Conservation (phyloP, 805 yeast species). For the Hermanozyma aechmeae region DNA sequence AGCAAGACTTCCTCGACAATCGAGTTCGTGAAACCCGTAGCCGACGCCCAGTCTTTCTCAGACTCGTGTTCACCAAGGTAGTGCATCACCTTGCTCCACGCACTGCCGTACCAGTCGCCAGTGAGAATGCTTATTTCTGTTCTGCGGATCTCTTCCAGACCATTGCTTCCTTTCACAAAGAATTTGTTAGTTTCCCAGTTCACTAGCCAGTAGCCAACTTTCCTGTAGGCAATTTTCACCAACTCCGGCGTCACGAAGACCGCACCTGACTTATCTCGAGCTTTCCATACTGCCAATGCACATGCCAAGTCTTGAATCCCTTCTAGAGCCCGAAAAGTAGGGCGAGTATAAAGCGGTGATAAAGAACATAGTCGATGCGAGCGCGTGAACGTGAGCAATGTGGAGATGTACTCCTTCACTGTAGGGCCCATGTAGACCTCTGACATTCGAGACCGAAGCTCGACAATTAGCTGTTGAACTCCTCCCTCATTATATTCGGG, state of each 20-base stretch:
- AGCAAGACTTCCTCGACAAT: conserved; percentile 28
- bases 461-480: neutral
- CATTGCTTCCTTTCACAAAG: conserved; percentile 5
- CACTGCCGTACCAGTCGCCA: conserved; percentile 38
- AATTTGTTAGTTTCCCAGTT: conserved; percentile 27
- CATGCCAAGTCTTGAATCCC: conserved; percentile 18
- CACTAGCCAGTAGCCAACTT: conserved; percentile 34
- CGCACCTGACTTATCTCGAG: neutral
- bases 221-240: conserved; percentile 28
- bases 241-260: conserved; percentile 28
- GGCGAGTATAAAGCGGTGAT: conserved; percentile 25
- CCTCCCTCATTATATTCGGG: neutral
- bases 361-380: conserved; percentile 30
- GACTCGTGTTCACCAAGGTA: conserved; percentile 16
- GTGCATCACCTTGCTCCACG: conserved; percentile 21
- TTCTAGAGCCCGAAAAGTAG: conserved; percentile 23
- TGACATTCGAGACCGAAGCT: neutral
- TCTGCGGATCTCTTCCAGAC: conserved; percentile 2
- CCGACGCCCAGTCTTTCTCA: conserved; percentile 12
- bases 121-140: conserved; percentile 24
- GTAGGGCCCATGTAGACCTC: conserved; percentile 24
- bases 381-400: conserved; percentile 26
- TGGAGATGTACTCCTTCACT: conserved; percentile 26
- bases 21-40: conserved; percentile 24
- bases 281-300: conserved; percentile 16